Evolutionary conservation across 345 rosid species (phyloP).

Genomic region (Excoecaria agallocha): DNA sequence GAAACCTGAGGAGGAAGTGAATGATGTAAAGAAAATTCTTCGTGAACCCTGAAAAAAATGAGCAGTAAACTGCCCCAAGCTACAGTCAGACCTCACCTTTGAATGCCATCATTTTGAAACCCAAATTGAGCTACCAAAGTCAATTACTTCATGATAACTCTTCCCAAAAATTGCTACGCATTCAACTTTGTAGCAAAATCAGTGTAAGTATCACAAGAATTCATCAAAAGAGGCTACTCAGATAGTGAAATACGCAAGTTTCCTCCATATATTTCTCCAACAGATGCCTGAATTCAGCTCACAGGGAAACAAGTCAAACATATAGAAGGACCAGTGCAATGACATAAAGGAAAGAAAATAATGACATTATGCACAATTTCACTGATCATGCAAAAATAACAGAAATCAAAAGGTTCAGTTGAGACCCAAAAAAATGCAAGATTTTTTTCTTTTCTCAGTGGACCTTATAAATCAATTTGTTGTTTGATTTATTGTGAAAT

Average conservation of each 20-base stretch:
- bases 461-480: too few relatives aligned
- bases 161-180: not conserved
- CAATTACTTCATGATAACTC: not conserved
- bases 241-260: slow-evolving; percentile 38
- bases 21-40: not conserved
- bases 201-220: not conserved
- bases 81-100: slow-evolving; percentile 1
- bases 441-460: too few relatives aligned
- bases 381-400: too few relatives aligned
- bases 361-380: too few relatives aligned
- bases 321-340: not conserved
- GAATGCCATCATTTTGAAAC: not conserved
- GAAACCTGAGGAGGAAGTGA: not conserved
- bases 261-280: slow-evolving; percentile 75
- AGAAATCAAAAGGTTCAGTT: too few relatives aligned
- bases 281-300: slow-evolving; percentile 43
- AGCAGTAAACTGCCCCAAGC: not conserved
- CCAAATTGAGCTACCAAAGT: not conserved
- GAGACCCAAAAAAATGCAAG: too few relatives aligned
- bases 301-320: slow-evolving; percentile 15
- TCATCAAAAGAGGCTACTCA: slow-evolving; percentile 3
- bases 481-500: too few relatives aligned
- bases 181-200: not conserved
- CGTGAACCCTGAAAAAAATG: not conserved
- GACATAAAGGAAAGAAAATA: not conserved